Evolutionary conservation across 768 basidiomycete species (phyloP).

Genomic region (Serpula lacrymans): DNA sequence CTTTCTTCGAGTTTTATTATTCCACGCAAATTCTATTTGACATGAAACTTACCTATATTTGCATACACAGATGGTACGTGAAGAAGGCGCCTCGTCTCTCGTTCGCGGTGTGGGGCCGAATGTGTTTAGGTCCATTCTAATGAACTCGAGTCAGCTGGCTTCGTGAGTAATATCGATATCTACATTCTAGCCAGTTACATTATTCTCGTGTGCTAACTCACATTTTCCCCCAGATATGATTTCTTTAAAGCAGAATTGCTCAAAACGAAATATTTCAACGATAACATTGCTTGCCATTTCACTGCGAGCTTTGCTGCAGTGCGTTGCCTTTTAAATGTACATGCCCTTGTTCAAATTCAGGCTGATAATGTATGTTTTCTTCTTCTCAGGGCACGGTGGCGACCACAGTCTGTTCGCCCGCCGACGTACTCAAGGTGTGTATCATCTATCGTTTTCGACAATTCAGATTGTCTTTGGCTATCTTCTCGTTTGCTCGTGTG

Average conservation of each 20-base stretch:
- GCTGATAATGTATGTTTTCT: not conserved
- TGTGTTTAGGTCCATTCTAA: slow-evolving; percentile 78
- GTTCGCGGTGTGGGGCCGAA: slow-evolving; percentile 79
- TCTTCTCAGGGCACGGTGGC: slow-evolving; percentile 74
- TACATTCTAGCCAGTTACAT: not conserved
- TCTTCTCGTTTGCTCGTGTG: no score
- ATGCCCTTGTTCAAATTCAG: not conserved
- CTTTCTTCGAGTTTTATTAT: no score
- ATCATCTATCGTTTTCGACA: no score
- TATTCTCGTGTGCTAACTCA: not conserved
- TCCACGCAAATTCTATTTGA: no score
- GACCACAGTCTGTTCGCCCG: slow-evolving; percentile 85
- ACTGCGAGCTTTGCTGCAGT: slow-evolving; percentile 86
- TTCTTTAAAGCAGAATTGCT: slow-evolving; percentile 86
- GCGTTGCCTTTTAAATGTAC: slow-evolving; percentile 18
- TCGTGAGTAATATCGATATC: slow-evolving; percentile 75
- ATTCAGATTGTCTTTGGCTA: no score
- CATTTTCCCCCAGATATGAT: slow-evolving; percentile 58
- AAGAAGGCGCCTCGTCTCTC: slow-evolving; percentile 79
- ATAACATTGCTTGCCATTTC: slow-evolving; percentile 83
- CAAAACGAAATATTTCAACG: slow-evolving; percentile 66
- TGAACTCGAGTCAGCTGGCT: slow-evolving; percentile 92
- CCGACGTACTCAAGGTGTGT: slow-evolving; percentile 74
- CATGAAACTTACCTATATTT: no score
- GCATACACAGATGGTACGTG: slow-evolving; percentile 78